Evolutionary conservation across 352 stramenopile species (phyloP), one percentile per base, ranked within the genome.

Genomic region (Pythium volutum): DNA sequence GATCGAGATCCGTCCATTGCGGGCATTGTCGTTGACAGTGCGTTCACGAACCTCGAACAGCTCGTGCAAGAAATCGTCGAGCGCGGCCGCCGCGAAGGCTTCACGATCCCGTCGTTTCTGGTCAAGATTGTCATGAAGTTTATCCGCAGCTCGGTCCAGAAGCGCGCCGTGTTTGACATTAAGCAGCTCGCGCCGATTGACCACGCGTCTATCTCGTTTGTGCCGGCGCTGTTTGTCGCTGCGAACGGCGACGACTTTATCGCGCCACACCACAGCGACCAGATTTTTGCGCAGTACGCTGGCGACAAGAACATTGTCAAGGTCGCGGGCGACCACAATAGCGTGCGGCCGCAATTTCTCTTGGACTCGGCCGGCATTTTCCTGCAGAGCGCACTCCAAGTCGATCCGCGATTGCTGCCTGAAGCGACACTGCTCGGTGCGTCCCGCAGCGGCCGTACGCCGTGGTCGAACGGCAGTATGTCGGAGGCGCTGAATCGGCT

Each of bases 291-390:
- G 16, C 79, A 85, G 43, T 99, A 99, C 67, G 96, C 90, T 1
- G 97, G 97, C 15, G 96, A 99, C 76, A 99, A 99, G 70, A 99
- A 99, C 66, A 70, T 99, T 3, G 93, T 99, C 12, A 91, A 98
- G 52, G 96, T 99, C 6, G 86, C 98, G 49, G 97, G 97, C 36
- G 97, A 99, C 73, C 97, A 99, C 78, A 99, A 99, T 74, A 98
- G 78, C 36, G 83, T 91, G 25, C 79, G 97, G 7, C 97, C 97
- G 10, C 86, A 94, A 41, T 99, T 98, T 65, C 81, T 99, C 46
- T 86, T 98, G 53, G 94, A 99, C 72, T 98, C 88, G 9, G 93
- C 93, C 14, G 91, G 84, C 27, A 98, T 99, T 55, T 99, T 99
- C 66, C 71, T 99, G 14, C 89, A 98, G 66, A 95, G 76, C 9